Conservation (phyloP, 2,329 filamentous ascomycete genomes). For the Calonectria honghensis region DNA sequence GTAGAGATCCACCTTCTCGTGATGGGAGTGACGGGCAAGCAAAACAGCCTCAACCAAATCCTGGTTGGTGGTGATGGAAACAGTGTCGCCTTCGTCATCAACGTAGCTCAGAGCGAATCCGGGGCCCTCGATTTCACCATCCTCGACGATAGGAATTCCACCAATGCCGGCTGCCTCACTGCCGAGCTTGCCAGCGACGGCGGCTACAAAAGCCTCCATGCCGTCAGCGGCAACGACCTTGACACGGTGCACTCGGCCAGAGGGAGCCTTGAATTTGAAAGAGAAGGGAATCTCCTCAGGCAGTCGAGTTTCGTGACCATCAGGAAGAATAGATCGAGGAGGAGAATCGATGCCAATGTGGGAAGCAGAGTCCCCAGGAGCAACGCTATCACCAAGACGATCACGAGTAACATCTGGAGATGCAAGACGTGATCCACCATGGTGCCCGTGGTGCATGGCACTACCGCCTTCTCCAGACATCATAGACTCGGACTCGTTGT, state of each 20-base stretch:
- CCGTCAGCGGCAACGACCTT: constrained; percentile 89
- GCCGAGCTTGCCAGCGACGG: constrained; percentile 90
- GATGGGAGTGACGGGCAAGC: constrained; percentile 83
- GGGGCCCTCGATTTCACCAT: constrained; percentile 83
- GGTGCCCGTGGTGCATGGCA: constrained; percentile 78
- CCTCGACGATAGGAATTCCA: constrained; percentile 84
- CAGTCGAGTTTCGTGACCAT: constrained; percentile 68
- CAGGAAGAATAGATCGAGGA: constrained; percentile 77
- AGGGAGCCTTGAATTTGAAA: constrained; percentile 99
- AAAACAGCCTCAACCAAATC: constrained; percentile 93
- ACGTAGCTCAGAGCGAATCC: constrained; percentile 97
- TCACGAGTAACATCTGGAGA: constrained; percentile 87
- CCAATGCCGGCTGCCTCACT: constrained; percentile 88
- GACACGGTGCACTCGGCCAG: constrained; percentile 93
- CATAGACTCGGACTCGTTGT: constrained; percentile 96
- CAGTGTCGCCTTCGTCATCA: constrained; percentile 96
- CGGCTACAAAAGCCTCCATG: constrained; percentile 84
- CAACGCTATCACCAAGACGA: constrained; percentile 85
- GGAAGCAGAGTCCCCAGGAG: constrained; percentile 95
- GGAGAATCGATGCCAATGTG: constrained; percentile 90
- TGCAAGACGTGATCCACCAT: constrained; percentile 82
- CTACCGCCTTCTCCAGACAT: constrained; percentile 93
- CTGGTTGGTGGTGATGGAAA: constrained; percentile 96
- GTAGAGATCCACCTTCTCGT: constrained; percentile 97
- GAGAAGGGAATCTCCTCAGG: constrained; percentile 88